phyloP scores from a whole-genome alignment of 2,329 filamentous ascomycete species.

The Paraconiothyrium brasiliense region DNA sequence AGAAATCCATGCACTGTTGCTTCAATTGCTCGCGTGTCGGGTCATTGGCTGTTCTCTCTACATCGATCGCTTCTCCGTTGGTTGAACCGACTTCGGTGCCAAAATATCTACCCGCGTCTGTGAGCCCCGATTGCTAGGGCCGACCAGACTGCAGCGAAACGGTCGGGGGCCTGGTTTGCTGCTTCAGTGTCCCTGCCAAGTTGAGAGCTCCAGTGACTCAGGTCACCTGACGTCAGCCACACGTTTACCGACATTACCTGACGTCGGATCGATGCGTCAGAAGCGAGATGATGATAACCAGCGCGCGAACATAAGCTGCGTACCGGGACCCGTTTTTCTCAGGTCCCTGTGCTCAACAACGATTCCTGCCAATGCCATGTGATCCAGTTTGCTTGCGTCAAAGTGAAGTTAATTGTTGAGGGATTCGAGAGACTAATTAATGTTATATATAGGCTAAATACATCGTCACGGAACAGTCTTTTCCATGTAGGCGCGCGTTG shows the following conservation, averaged over 20 bases:
- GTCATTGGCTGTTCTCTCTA: background rate
- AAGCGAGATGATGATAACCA: slow-evolving; percentile 5
- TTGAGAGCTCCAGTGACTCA: no score
- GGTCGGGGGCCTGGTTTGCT: background rate
- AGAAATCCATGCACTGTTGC: background rate
- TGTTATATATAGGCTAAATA: slow-evolving; percentile 3
- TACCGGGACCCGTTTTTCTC: background rate
- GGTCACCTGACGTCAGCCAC: background rate
- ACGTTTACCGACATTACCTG: background rate
- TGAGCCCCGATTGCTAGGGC: background rate
- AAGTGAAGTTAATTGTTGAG: background rate
- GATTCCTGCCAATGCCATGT: background rate
- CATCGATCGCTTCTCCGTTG: background rate
- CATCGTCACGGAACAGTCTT: background rate
- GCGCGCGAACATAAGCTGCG: slow-evolving; percentile 1
- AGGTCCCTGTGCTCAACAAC: background rate
- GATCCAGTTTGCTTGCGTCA: background rate
- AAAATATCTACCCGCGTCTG: background rate
- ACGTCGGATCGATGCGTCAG: slow-evolving; percentile 4
- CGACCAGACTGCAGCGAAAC: background rate
- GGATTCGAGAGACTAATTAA: background rate
- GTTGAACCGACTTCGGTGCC: slow-evolving; percentile 3
- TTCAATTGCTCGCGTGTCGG: slow-evolving; percentile 1
- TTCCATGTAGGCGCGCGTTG: background rate
- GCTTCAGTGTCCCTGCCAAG: no score